Conservation (phyloP, 768 basidiomycete species). For the Russula dissimulans region DNA sequence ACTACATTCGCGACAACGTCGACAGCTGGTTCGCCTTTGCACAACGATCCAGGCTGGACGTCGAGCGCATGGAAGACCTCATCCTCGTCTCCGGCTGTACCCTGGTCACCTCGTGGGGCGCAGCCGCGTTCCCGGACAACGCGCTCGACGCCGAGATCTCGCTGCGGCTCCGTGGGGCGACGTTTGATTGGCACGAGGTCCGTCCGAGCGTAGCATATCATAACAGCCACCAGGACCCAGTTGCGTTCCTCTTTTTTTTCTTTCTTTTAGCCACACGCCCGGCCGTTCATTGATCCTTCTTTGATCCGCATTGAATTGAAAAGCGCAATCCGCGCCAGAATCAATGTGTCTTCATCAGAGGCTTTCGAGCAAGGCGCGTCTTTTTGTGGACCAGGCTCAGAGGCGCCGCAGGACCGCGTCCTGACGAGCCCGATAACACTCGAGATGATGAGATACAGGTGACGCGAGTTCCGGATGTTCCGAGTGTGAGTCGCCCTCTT, state of each 20-base stretch:
- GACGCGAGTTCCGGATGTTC: background rate
- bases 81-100: conserved; percentile 9
- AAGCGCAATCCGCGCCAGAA: background rate
- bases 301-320: background rate
- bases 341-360: conserved; percentile 10
- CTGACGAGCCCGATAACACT: background rate
- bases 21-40: background rate
- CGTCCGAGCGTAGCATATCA: background rate
- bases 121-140: background rate
- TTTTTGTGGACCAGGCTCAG: background rate
- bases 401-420: conserved; percentile 1
- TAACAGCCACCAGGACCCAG: background rate
- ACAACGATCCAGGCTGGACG: background rate
- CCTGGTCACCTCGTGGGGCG: conserved; percentile 1
- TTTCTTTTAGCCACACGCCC: background rate
- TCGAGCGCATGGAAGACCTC: conserved; percentile 8
- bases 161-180: background rate
- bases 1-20: background rate
- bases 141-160: background rate
- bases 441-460: background rate
- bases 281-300: background rate
- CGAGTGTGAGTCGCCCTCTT: background rate
- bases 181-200: background rate
- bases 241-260: background rate
- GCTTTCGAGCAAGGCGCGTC: conserved; percentile 4